Evolutionary conservation across 805 yeast genomes (phyloP), one percentile per base, ranked within the genome.

Genomic region (Lachancea fermentati): DNA sequence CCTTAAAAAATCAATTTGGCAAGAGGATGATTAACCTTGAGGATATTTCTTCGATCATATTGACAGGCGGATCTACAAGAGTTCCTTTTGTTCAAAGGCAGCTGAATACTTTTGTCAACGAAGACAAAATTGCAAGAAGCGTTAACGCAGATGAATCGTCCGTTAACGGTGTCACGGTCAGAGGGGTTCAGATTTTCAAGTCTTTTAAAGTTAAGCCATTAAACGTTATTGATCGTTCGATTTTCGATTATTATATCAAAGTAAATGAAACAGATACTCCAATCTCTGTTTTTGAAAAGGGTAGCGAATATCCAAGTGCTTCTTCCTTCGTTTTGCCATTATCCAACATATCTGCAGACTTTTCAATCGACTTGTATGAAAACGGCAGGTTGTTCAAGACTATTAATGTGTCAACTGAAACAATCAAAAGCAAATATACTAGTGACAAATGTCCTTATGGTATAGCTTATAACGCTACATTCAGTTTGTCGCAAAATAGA

Each of bases 111-210:
- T 66, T 78, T 32, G 65, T 81, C 31, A 86, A 82, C 1, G 76
- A 76, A 14, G 81, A 76, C 2, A 57, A 68, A 36, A 69, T 89
- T 30, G 72, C 95, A 16, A 87, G 81, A 60, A 85, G 81, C 37
- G 94, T 93, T 33, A 93, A 93, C 62, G 93, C 98, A 0, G 98
- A 93, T 63, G 98, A 93, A 66, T 80, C 97, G 33, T 86, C 86
- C 38, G 96, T 86, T 11, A 71, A 85, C 52, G 98, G 98, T 36
- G 78, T 94, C 2, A 78, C 96, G n/a, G 67, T 84, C 29, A 75
- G 88, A 48, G 97, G 93, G 15, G 82, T 87, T 30, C 71, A 78
- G 35, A 67, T 86, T 29, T 77, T 87, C n/a, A 73, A 78, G 30
- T 73, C 79, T 52, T 81, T 79, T 60, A 76, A 79, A 49, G 71